phyloP scores from a whole-genome alignment of 2,329 filamentous ascomycete species.

The Cordyceps pruinosa region DNA sequence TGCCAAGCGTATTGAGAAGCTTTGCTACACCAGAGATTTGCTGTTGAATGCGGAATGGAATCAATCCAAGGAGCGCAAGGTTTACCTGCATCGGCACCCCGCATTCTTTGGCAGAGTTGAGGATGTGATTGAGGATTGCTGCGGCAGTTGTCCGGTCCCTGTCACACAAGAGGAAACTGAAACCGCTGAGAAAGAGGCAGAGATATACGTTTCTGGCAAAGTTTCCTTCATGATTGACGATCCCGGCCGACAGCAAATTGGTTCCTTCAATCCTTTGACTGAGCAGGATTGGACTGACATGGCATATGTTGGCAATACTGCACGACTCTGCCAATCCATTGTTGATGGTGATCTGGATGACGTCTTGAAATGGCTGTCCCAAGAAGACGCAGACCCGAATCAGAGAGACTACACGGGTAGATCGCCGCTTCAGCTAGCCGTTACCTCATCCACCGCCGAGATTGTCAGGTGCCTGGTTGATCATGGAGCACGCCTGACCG shows the following conservation, averaged over 20 bases:
- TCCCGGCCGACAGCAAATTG: slow-evolving; percentile 66
- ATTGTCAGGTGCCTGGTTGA: slow-evolving; percentile 67
- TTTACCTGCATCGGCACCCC: slow-evolving; percentile 75
- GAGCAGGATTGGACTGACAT: slow-evolving; percentile 85
- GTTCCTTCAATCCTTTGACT: slow-evolving; percentile 71
- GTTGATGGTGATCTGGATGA: slow-evolving; percentile 64
- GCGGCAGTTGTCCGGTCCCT: slow-evolving; percentile 67
- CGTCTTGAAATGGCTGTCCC: slow-evolving; percentile 61
- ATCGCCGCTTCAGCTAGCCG: slow-evolving; percentile 71
- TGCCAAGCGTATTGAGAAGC: slow-evolving; percentile 69
- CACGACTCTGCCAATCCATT: slow-evolving; percentile 72
- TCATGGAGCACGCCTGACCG: slow-evolving; percentile 63
- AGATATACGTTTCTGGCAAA: slow-evolving; percentile 68
- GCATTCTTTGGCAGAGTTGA: slow-evolving; percentile 74
- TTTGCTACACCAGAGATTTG: slow-evolving; percentile 75
- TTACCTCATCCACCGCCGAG: slow-evolving; percentile 58
- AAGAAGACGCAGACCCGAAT: slow-evolving; percentile 65
- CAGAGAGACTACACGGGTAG: slow-evolving; percentile 71
- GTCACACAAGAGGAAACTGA: slow-evolving; percentile 65
- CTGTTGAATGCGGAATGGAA: slow-evolving; percentile 87
- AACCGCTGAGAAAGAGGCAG: slow-evolving; percentile 62
- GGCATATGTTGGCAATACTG: slow-evolving; percentile 79
- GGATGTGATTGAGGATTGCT: slow-evolving; percentile 75
- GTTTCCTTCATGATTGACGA: slow-evolving; percentile 73
- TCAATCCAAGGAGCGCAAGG: slow-evolving; percentile 62